These are phyloP conservation scores for Zoysia matrella DNA, from an alignment of 202 grass and related monocot species.

Conservation along the genomic window DNA sequence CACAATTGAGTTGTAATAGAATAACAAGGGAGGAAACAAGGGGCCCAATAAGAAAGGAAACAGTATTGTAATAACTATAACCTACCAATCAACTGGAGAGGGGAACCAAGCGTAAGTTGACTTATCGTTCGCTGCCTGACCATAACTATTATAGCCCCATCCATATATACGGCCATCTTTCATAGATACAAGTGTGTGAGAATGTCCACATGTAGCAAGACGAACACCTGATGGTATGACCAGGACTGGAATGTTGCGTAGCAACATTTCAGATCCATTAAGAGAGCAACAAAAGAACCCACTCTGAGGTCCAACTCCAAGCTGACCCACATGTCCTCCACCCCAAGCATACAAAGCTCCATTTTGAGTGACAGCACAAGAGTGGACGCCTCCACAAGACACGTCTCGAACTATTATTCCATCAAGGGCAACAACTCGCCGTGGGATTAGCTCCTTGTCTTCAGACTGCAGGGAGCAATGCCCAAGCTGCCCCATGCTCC, in stretches of 20 bases:
- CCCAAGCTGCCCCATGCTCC: conserved; percentile 96
- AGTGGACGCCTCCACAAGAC: conserved; percentile 91
- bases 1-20: conserved; percentile 17
- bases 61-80: not conserved
- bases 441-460: conserved; percentile 87
- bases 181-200: conserved; percentile 85
- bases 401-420: conserved; percentile 57
- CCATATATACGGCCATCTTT: conserved; percentile 89
- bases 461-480: conserved; percentile 82
- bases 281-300: conserved; percentile 64
- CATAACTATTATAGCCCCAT: conserved; percentile 96
- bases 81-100: conserved; percentile 96
- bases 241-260: conserved; percentile 77
- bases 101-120: conserved; percentile 83
- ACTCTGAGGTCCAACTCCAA: conserved; percentile 69
- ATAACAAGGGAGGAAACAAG: not conserved
- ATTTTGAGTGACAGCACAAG: conserved; percentile 76
- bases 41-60: conserved; percentile 1
- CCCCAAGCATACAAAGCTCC: conserved; percentile 93
- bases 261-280: conserved; percentile 65
- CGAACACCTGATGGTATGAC: conserved; percentile 69
- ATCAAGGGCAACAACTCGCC: conserved; percentile 83
- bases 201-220: conserved; percentile 84
- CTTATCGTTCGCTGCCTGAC: conserved; percentile 84
- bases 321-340: conserved; percentile 73